Conservation (phyloP, 192 early-diverging fungal species). For the Gonapodya sp. region DNA sequence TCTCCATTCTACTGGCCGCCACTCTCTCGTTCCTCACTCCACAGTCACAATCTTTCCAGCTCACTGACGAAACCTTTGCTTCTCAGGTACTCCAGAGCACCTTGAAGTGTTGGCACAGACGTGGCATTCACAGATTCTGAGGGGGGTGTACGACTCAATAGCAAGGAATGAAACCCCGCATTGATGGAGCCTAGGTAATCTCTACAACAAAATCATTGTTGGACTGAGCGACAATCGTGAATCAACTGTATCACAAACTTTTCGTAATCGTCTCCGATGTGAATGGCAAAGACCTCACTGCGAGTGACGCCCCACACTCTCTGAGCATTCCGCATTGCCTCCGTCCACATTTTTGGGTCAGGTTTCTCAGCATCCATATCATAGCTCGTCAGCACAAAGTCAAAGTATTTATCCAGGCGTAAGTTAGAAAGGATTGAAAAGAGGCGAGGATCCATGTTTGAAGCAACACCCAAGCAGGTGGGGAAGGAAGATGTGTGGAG, state of each 20-base stretch:
- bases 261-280: neutral
- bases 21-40: too few relatives aligned
- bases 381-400: slow-evolving; percentile 10
- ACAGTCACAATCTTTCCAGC: too few relatives aligned
- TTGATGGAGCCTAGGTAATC: neutral
- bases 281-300: neutral
- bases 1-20: too few relatives aligned
- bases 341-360: neutral
- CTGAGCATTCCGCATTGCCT: neutral
- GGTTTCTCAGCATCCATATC: neutral
- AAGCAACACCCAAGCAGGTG: neutral
- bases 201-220: neutral
- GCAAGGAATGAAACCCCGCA: neutral
- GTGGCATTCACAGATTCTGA: too few relatives aligned
- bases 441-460: slow-evolving; percentile 7
- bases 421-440: neutral
- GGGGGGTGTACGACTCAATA: neutral
- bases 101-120: too few relatives aligned
- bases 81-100: too few relatives aligned
- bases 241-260: neutral
- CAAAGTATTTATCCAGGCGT: neutral
- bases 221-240: neutral
- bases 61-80: too few relatives aligned
- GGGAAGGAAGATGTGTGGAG: neutral
- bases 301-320: neutral